A percentile compares a stretch with the other conserved stretches of the same genome.
phyloP scores from a whole-genome alignment of 768 basidiomycete species.

The Psilocybe cyanescens region DNA sequence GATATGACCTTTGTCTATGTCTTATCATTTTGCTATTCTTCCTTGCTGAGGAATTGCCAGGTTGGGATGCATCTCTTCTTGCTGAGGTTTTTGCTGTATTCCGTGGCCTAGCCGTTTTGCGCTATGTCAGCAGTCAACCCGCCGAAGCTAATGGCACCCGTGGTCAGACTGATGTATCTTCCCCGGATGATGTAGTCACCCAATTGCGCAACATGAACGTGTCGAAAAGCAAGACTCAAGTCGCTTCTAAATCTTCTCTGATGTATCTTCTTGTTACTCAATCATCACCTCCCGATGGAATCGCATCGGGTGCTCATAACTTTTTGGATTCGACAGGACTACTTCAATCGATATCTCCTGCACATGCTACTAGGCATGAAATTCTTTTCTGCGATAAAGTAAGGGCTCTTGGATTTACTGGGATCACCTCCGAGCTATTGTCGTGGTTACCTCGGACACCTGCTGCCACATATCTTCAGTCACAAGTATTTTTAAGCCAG shows the following conservation, averaged over 20 bases:
- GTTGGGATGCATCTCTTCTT: slow-evolving; percentile 67
- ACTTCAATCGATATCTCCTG: slow-evolving; percentile 69
- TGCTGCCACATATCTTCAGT: slow-evolving; percentile 73
- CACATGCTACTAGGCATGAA: slow-evolving; percentile 70
- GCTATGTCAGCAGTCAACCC: slow-evolving; percentile 61
- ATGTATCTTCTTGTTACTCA: slow-evolving; percentile 64
- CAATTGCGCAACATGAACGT: slow-evolving; percentile 79
- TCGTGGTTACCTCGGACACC: slow-evolving; percentile 83
- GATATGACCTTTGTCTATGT: slow-evolving; percentile 75
- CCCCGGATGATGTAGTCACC: slow-evolving; percentile 65
- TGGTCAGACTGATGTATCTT: slow-evolving; percentile 16
- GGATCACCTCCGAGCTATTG: slow-evolving; percentile 64
- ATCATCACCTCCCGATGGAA: slow-evolving; percentile 46
- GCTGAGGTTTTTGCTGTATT: slow-evolving; percentile 82
- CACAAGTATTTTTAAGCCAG: slow-evolving; percentile 65
- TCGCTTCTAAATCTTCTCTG: slow-evolving; percentile 61
- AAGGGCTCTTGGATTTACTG: slow-evolving; percentile 62
- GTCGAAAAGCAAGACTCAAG: slow-evolving; percentile 48
- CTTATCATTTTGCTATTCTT: slow-evolving; percentile 74
- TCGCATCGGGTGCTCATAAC: slow-evolving; percentile 66
- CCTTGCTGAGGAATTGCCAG: slow-evolving; percentile 61
- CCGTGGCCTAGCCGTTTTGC: slow-evolving; percentile 76
- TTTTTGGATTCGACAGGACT: slow-evolving; percentile 73
- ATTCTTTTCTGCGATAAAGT: slow-evolving; percentile 74
- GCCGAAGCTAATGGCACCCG: slow-evolving; percentile 30